phyloP scores from a whole-genome alignment of 202 grass and related monocot species.

The Elaeis oleifera region DNA sequence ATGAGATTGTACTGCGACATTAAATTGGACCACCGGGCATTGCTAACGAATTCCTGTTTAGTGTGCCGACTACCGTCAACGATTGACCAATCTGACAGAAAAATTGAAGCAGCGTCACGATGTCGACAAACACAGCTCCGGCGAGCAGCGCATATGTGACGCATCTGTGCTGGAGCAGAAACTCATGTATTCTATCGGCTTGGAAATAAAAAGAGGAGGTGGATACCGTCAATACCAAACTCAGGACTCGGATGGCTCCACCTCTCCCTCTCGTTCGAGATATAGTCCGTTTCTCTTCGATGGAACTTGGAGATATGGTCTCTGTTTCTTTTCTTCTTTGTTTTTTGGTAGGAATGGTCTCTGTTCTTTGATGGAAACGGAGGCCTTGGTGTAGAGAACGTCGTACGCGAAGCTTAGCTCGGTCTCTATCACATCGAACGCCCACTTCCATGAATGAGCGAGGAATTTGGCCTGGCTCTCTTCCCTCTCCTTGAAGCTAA shows the following conservation, averaged over 20 bases:
- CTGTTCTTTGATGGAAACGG: background rate
- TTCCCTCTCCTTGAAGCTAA: conserved; percentile 44
- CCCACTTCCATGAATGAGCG: background rate
- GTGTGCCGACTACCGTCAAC: background rate
- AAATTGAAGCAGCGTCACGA: conserved; percentile 11
- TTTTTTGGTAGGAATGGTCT: too few species aligned
- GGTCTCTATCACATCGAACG: conserved; percentile 41
- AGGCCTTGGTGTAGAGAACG: conserved; percentile 39
- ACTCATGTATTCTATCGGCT: conserved; percentile 1
- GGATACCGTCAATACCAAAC: background rate
- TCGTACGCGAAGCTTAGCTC: conserved; percentile 54
- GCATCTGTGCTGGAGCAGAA: conserved; percentile 17
- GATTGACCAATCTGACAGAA: conserved; percentile 33
- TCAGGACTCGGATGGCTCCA: too few species aligned
- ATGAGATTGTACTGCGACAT: conserved; percentile 46
- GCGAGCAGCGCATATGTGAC: conserved; percentile 31
- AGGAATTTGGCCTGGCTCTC: conserved; percentile 40
- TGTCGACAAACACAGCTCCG: conserved; percentile 36
- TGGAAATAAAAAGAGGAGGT: conserved; percentile 13
- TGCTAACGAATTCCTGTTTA: background rate
- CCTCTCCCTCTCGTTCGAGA: background rate
- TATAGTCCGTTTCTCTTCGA: background rate
- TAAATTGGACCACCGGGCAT: conserved; percentile 34
- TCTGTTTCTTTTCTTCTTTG: too few species aligned
- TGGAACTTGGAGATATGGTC: background rate